Conservation (phyloP, 768 basidiomycete genomes). For the Lactarius quietus region DNA sequence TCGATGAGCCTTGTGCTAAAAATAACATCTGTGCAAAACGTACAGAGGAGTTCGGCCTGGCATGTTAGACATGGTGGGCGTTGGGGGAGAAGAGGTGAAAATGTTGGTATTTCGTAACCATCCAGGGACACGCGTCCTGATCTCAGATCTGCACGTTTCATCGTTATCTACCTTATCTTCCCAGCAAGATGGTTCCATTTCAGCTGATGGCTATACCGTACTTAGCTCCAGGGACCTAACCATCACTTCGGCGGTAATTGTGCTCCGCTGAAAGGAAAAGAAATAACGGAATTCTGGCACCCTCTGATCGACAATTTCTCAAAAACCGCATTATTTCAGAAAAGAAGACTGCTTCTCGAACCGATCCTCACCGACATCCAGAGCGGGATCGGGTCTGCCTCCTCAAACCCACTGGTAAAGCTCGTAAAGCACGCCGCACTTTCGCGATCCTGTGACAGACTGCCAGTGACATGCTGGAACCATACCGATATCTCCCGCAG, state of each 20-base stretch:
- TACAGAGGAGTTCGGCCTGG: slow-evolving; percentile 27
- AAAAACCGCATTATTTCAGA: slow-evolving; percentile 11
- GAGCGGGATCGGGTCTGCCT: slow-evolving; percentile 7
- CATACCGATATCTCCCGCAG: not conserved
- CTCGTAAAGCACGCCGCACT: not conserved
- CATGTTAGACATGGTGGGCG: slow-evolving; percentile 26
- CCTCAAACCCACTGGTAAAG: not conserved
- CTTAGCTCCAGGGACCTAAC: not conserved
- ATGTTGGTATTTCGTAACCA: not conserved
- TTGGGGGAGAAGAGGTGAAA: not conserved
- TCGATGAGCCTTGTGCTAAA: not conserved
- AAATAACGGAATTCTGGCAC: not conserved
- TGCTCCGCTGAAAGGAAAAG: not conserved
- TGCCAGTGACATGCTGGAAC: not conserved
- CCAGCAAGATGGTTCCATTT: not conserved
- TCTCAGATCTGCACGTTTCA: slow-evolving; percentile 1
- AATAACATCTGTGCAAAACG: not conserved
- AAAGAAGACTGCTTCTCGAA: not conserved
- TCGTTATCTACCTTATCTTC: not conserved
- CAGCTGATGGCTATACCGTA: not conserved
- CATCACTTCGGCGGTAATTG: slow-evolving; percentile 2
- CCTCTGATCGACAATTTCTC: slow-evolving; percentile 17
- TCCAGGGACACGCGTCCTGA: slow-evolving; percentile 8
- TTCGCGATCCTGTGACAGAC: not conserved
- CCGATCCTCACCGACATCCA: slow-evolving; percentile 12